Evolutionary conservation across 2,329 filamentous ascomycete genomes (phyloP).

Genomic region (Trichoderma hamatum): DNA sequence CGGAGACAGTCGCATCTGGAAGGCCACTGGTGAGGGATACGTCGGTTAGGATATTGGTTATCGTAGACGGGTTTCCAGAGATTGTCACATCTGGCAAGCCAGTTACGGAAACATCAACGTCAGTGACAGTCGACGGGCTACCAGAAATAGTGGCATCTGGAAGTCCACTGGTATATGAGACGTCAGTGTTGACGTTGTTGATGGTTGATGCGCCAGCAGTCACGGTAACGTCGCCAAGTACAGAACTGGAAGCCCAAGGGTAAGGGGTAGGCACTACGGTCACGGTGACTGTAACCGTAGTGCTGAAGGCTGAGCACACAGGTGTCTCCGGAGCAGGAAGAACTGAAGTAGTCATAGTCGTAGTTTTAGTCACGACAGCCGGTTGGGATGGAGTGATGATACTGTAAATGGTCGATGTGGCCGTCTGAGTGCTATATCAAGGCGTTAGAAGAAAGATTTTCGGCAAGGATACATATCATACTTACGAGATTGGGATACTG

Average conservation of each 20-base stretch:
- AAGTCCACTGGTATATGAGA: slow-evolving; percentile 36
- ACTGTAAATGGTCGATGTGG: slow-evolving; percentile 41
- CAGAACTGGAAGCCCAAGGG: slow-evolving; percentile 27
- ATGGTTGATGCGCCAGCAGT: slow-evolving; percentile 37
- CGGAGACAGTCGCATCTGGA: slow-evolving; percentile 41
- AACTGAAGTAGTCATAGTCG: slow-evolving; percentile 31
- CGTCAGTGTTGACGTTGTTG: slow-evolving; percentile 37
- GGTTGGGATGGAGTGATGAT: slow-evolving; percentile 31
- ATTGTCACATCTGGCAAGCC: slow-evolving; percentile 36
- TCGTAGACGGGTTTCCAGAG: slow-evolving; percentile 36
- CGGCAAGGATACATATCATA: background rate
- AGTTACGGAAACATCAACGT: slow-evolving; percentile 34
- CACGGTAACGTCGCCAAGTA: slow-evolving; percentile 34
- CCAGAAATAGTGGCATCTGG: slow-evolving; percentile 41
- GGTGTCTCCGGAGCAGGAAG: slow-evolving; percentile 19
- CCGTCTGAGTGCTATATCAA: slow-evolving; percentile 39
- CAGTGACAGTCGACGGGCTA: slow-evolving; percentile 39
- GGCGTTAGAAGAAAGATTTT: background rate
- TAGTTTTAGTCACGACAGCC: slow-evolving; percentile 30
- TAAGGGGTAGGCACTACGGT: slow-evolving; percentile 29
- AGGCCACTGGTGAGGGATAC: slow-evolving; percentile 31
- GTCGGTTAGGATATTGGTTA: slow-evolving; percentile 36
- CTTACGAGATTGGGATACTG: slow-evolving; percentile 43
- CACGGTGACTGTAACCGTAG: slow-evolving; percentile 36
- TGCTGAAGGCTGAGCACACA: slow-evolving; percentile 27